Base-by-base conservation (phyloP, 2,329 filamentous ascomycete species). In the Aspergillus brunneoviolaceus region DNA sequence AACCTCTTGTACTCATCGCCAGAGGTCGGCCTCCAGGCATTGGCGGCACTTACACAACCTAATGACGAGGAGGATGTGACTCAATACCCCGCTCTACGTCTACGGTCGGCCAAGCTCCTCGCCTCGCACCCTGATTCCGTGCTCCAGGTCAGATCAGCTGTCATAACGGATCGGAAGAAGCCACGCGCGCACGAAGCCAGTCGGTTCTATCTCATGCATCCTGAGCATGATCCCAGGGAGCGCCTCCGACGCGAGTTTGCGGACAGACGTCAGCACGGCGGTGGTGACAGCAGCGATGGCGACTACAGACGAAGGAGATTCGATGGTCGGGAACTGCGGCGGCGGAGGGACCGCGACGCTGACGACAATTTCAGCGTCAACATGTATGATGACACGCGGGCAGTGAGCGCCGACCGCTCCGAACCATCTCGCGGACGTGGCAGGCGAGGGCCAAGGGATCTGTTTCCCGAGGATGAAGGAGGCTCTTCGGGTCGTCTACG, bases 191-290 rank as follows among this genome's bases (percentile, higher is more conserved):
- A 91, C 11, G 84, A 89, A 54, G 85, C 90, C 62, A 98, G 94
- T 76, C 85, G 91, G 12, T 98, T 96, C 79, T 99, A 99, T 73
- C 86, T 97, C 39, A 84, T 95, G 69, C 91, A 98, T 68, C 94
- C 94, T 1, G 91, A 96, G 68, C 87, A 92, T 72, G 93, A 96
- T 69, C 92, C 89, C 2, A 87, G 88, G 66, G 92, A 91, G 77
- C 85, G 86, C 55, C 80, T 87, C 63, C 84, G 87, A 60, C 82
- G 81, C 60, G 81, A 84, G 54, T 74, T 79, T 42, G 69, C 74
- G 5, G 82, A 85, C 47, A 74, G 79, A 59, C 74, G 79, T 49
- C 73, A 75, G 14, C 69, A 72, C 55, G 73, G 74, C 33, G 66
- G 72, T 11, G 66, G 73, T 21, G 74, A 76, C 51, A 68, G 73